Conservation (phyloP, 2,329 filamentous ascomycete species). For the Neoarthrinium moseri region DNA sequence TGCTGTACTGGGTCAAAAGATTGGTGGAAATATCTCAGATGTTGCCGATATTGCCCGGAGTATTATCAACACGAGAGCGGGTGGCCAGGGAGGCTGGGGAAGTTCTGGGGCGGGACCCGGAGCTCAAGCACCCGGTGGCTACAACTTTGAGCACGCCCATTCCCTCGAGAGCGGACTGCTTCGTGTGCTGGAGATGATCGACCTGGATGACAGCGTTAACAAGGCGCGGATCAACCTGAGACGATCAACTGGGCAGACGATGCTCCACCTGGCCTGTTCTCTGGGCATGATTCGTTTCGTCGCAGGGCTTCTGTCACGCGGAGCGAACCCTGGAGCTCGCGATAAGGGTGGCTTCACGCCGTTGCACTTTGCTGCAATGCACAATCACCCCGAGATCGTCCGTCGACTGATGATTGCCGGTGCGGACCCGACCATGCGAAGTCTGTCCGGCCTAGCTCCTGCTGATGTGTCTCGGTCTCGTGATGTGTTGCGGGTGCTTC, state of each 20-base stretch:
- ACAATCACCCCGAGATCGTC: slow-evolving; percentile 73
- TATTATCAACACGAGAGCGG: slow-evolving; percentile 47
- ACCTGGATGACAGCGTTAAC: slow-evolving; percentile 71
- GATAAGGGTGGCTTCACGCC: slow-evolving; percentile 81
- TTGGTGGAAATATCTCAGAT: slow-evolving; percentile 62
- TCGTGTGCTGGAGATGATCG: slow-evolving; percentile 74
- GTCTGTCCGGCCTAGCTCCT: slow-evolving; percentile 67
- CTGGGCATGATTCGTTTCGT: slow-evolving; percentile 74
- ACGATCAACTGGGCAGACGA: slow-evolving; percentile 68
- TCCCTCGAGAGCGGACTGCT: slow-evolving; percentile 65
- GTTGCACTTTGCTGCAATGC: slow-evolving; percentile 77
- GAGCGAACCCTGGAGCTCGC: slow-evolving; percentile 71
- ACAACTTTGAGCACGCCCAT: slow-evolving; percentile 36
- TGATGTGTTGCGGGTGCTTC: slow-evolving; percentile 62
- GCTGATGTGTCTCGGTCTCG: slow-evolving; percentile 69
- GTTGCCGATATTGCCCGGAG: slow-evolving; percentile 60
- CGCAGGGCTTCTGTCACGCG: slow-evolving; percentile 72
- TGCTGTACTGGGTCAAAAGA: slow-evolving; percentile 62
- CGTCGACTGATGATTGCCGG: slow-evolving; percentile 71
- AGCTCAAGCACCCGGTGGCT: slow-evolving; percentile 44
- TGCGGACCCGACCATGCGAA: slow-evolving; percentile 69
- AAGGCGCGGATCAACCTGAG: slow-evolving; percentile 66
- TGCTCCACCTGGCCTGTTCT: slow-evolving; percentile 77
- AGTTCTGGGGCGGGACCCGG: slow-evolving; percentile 37
- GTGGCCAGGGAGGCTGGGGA: slow-evolving; percentile 44